Percentiles rank a stretch among this genome's conserved stretches.
These are phyloP conservation scores for Melampsora americana DNA, from an alignment of 1,284 basidiomycete species.

Conservation along the genomic window DNA sequence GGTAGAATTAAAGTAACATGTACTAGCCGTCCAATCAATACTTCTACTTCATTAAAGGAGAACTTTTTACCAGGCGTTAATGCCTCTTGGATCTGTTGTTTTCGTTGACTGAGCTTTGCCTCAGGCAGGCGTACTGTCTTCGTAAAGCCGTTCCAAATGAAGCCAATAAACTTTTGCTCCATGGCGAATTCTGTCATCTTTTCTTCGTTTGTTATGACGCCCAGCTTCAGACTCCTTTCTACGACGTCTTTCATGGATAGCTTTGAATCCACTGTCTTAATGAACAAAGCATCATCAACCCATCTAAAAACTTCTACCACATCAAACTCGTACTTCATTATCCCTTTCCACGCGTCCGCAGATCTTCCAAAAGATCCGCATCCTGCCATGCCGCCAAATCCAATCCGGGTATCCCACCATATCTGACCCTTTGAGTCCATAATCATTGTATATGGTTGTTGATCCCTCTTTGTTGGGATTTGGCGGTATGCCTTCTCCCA, in stretches of 20 bases:
- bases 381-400: neutral
- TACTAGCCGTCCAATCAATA: too few species aligned
- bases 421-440: too few species aligned
- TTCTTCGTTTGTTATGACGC: neutral
- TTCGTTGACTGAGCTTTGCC: neutral
- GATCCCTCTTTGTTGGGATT: too few species aligned
- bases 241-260: neutral
- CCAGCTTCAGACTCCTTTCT: neutral
- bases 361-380: conserved; percentile 6
- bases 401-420: too few species aligned
- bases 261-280: neutral
- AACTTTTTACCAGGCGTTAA: too few species aligned
- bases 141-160: conserved; percentile 10
- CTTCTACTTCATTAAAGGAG: too few species aligned
- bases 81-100: too few species aligned
- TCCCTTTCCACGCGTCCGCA: too few species aligned
- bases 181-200: neutral
- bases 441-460: too few species aligned
- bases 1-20: too few species aligned
- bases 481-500: too few species aligned
- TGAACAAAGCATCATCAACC: conserved; percentile 12
- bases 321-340: conserved; percentile 11
- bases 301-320: neutral
- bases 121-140: conserved; percentile 8
- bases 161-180: conserved; percentile 15